Evolutionary conservation across 345 rosid species (phyloP).

Genomic region (Nasturtium officinale): DNA sequence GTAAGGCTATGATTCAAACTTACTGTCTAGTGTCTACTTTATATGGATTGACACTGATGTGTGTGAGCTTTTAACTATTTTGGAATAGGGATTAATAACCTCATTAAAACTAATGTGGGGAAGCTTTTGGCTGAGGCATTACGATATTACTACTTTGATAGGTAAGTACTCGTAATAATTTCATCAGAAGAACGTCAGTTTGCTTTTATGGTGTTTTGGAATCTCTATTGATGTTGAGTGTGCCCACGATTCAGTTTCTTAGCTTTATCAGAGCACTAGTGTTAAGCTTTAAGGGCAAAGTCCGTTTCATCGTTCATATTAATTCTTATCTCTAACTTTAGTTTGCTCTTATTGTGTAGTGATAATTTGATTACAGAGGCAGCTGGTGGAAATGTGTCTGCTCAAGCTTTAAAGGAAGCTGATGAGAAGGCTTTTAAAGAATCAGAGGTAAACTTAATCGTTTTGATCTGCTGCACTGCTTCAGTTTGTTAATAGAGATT

Average conservation of each 20-base stretch:
- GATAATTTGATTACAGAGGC: slow-evolving; percentile 82
- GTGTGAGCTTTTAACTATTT: slow-evolving; percentile 26
- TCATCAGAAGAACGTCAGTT: background rate
- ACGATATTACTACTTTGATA: slow-evolving; percentile 79
- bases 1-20: slow-evolving; percentile 46
- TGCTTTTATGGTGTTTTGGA: background rate
- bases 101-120: slow-evolving; percentile 63
- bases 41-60: slow-evolving; percentile 15
- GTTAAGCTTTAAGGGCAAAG: slow-evolving; percentile 7
- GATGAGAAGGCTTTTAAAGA: slow-evolving; percentile 72
- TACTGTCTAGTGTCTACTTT: background rate
- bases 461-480: slow-evolving; percentile 6
- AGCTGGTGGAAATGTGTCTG: slow-evolving; percentile 72
- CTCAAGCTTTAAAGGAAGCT: slow-evolving; percentile 56
- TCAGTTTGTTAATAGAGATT: slow-evolving; percentile 1
- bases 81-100: slow-evolving; percentile 61
- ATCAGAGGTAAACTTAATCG: slow-evolving; percentile 59
- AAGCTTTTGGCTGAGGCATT: slow-evolving; percentile 66
- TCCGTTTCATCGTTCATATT: background rate
- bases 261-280: background rate
- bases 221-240: background rate
- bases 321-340: background rate
- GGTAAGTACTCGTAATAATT: slow-evolving; percentile 44
- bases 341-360: slow-evolving; percentile 44
- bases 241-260: background rate